These are phyloP conservation scores for Penicillium crustosum DNA, from an alignment of 2,329 filamentous ascomycete species.

Conservation along the genomic window DNA sequence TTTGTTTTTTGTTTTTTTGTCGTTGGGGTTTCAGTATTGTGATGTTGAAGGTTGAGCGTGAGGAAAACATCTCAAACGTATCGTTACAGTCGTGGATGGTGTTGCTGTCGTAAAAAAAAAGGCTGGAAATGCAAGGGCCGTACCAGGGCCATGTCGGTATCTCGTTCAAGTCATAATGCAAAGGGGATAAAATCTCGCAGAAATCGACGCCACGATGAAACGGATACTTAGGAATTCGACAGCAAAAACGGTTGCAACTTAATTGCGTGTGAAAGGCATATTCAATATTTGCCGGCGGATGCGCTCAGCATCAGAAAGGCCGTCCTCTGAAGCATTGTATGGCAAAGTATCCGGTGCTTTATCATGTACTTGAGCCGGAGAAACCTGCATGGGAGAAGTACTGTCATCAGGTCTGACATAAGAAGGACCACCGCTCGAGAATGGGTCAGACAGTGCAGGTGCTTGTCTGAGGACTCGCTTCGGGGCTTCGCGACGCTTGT, in stretches of 20 bases:
- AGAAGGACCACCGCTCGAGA: slow-evolving; percentile 32
- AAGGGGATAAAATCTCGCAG: slow-evolving; percentile 20
- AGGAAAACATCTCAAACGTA: slow-evolving; percentile 22
- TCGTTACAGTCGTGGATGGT: slow-evolving; percentile 36
- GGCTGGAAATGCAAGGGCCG: slow-evolving; percentile 17
- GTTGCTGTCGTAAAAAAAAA: slow-evolving; percentile 36
- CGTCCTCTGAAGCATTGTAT: slow-evolving; percentile 36
- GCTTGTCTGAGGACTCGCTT: slow-evolving; percentile 40
- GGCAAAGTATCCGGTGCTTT: slow-evolving; percentile 20
- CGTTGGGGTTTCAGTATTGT: slow-evolving; percentile 13
- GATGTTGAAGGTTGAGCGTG: slow-evolving; percentile 12
- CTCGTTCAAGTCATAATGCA: slow-evolving; percentile 35
- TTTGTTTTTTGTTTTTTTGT: slow-evolving; percentile 18
- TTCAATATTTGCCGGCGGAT: slow-evolving; percentile 43
- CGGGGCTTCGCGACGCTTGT: slow-evolving; percentile 33
- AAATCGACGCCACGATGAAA: slow-evolving; percentile 27
- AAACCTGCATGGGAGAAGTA: slow-evolving; percentile 16
- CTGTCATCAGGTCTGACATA: slow-evolving; percentile 19
- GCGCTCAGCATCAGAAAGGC: slow-evolving; percentile 41
- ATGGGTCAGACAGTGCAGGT: slow-evolving; percentile 47
- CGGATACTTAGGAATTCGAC: slow-evolving; percentile 17
- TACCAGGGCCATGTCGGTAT: slow-evolving; percentile 12
- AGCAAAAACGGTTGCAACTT: slow-evolving; percentile 16
- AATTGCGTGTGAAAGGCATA: slow-evolving; percentile 34
- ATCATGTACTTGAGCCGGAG: slow-evolving; percentile 18